Evolutionary conservation across 768 basidiomycete species (phyloP), one percentile per base, ranked within the genome.

Genomic region (Boletus reticuloceps): DNA sequence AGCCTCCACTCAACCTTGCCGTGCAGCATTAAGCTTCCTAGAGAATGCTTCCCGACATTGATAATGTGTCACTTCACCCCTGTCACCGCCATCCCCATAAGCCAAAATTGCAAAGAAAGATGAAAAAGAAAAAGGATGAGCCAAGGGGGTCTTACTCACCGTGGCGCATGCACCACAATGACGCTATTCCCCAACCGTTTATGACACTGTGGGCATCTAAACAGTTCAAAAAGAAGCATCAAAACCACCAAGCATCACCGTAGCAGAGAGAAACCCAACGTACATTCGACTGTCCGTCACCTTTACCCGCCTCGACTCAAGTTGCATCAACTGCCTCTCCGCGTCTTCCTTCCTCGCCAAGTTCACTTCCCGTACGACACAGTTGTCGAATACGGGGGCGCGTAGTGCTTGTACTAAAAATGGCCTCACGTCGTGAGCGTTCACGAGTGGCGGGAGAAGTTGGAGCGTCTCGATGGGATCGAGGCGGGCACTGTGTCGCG

Each of bases 11-110:
- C 49, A 69, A 8, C 52, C 54, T 20, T 62, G 57, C n/a, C 55
- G 48, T 56, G 10, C 54, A 56, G 81, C 79, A 43, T 77, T 78
- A 50, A 88, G 64, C 53, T 74, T 80, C 47, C 71, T 75, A 11
- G 90, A 76, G 66, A 94, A 97, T 1, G 80, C 79, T 67, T 97
- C 95, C 27, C 94, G 87, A 67, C 95, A 98, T 58, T 96, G 91
- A 69, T 95, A 94, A 72, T 98, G 96, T 0, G 94, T 98, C 3
- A 97, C 95, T 72, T 96, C 93, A 10, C 95, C 95, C 47, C 94
- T 97, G 62, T 36, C 44, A 47, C n/a, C 10, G 14, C 5, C 13
- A 41, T 54, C 31, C 29, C 7, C 29, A 29, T 29, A 29, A 54
- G 50, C 31, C 17, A 25, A 7, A 5, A 31, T 31, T n/a, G 9